A percentile compares a stretch with the other conserved stretches of the same genome.
phyloP scores from a whole-genome alignment of 805 yeast species.

The Novakomyces olei region DNA sequence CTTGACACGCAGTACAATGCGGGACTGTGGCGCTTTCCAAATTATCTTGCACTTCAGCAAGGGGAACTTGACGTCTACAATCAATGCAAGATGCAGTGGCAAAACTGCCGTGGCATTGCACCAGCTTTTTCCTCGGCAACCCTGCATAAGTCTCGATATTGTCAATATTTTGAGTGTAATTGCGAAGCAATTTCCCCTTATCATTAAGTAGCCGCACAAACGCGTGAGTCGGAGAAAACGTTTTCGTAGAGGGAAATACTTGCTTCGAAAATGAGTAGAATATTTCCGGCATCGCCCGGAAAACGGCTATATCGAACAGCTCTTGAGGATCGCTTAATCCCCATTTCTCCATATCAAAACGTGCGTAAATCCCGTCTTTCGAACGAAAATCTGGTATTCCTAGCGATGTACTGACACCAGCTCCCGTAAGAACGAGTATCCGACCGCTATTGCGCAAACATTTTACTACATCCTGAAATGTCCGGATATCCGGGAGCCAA shows the following conservation, averaged over 20 bases:
- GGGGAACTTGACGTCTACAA: constrained; percentile 45
- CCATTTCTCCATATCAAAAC: constrained; percentile 36
- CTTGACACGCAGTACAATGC: constrained; percentile 30
- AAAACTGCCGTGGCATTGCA: constrained; percentile 86
- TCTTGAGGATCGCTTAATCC: constrained; percentile 77
- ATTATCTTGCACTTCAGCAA: constrained; percentile 37
- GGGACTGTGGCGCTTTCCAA: constrained; percentile 42
- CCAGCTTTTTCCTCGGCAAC: constrained; percentile 36
- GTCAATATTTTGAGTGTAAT: constrained; percentile 82
- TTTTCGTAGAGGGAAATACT: constrained; percentile 48
- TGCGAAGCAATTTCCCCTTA: constrained; percentile 52
- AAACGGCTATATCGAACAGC: constrained; percentile 55
- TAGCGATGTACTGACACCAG: constrained; percentile 73
- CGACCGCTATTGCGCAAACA: constrained; percentile 34
- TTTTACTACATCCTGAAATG: constrained; percentile 35
- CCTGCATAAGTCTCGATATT: constrained; percentile 71
- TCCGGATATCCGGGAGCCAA: constrained; percentile 9
- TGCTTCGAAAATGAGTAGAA: constrained; percentile 74
- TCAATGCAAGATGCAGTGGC: constrained; percentile 70
- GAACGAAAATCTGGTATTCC: constrained; percentile 90
- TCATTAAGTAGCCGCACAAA: constrained; percentile 56
- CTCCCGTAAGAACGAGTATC: constrained; percentile 66
- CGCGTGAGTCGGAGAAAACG: constrained; percentile 55
- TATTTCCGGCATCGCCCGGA: constrained; percentile 51
- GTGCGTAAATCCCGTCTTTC: constrained; percentile 61